These are phyloP conservation scores for Colletotrichum neosansevieriae DNA, from an alignment of 2,329 filamentous ascomycete species.

Conservation along the genomic window DNA sequence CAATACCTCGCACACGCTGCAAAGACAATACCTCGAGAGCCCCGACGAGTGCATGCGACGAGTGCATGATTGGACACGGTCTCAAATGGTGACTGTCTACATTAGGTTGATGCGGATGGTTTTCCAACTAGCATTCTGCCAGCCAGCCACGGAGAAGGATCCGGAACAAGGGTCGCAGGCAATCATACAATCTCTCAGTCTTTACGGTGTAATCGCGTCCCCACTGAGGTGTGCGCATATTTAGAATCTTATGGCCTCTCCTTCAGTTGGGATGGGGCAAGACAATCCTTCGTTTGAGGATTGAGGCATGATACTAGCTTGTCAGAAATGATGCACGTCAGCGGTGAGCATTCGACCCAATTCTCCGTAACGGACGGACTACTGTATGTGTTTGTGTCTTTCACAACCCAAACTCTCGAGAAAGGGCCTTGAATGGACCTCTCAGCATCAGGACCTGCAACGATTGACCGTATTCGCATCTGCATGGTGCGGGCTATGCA, in stretches of 20 bases:
- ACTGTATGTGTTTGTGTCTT: slow-evolving; percentile 15
- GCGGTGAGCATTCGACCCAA: slow-evolving; percentile 25
- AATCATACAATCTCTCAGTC: slow-evolving; percentile 7
- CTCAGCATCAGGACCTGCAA: slow-evolving; percentile 6
- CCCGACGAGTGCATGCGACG: neutral
- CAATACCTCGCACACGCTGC: slow-evolving; percentile 3
- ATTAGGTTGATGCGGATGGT: neutral
- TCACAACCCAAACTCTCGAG: neutral
- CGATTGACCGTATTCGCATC: slow-evolving; percentile 13
- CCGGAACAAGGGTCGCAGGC: slow-evolving; percentile 15
- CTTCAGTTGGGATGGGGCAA: slow-evolving; percentile 1
- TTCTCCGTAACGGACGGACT: slow-evolving; percentile 10
- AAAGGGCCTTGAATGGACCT: neutral
- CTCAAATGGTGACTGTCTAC: neutral
- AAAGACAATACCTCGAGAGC: neutral
- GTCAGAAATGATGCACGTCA: slow-evolving; percentile 35
- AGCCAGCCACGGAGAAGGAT: slow-evolving; percentile 10
- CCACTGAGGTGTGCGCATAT: neutral
- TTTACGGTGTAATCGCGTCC: neutral
- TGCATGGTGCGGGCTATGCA: slow-evolving; percentile 22
- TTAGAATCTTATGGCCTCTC: neutral
- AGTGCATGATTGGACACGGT: slow-evolving; percentile 8
- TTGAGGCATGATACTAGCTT: slow-evolving; percentile 22
- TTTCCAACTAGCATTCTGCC: neutral
- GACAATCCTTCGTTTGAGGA: slow-evolving; percentile 17